phyloP scores from a whole-genome alignment of 176 grass and related monocot species.

The Chloris gayana region DNA sequence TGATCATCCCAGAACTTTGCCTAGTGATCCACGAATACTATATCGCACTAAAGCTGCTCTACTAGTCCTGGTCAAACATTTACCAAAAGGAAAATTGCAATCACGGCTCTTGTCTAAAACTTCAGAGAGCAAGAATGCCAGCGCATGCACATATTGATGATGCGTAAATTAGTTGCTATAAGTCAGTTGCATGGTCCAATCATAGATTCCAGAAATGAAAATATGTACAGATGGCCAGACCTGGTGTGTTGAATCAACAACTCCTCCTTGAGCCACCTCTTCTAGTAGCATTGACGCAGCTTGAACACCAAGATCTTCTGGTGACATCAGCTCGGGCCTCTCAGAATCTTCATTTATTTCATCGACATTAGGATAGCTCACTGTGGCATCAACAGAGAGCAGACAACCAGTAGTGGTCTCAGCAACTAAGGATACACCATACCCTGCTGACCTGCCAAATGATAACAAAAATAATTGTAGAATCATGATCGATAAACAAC shows the following conservation, averaged over 20 bases:
- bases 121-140: neutral
- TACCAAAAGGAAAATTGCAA: neutral
- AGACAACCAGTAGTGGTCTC: conserved; percentile 88
- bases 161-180: conserved; percentile 5
- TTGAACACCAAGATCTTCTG: conserved; percentile 82
- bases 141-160: neutral
- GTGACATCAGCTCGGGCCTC: conserved; percentile 68
- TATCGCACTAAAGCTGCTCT: neutral
- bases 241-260: conserved; percentile 93
- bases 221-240: conserved; percentile 32
- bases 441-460: conserved; percentile 80
- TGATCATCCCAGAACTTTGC: neutral
- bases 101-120: neutral
- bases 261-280: conserved; percentile 84
- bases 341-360: conserved; percentile 67
- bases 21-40: neutral
- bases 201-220: neutral
- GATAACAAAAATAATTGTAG: neutral
- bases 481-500: conserved; percentile 18
- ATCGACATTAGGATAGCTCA: conserved; percentile 68
- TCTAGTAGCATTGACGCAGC: conserved; percentile 82
- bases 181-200: neutral
- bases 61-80: neutral
- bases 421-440: conserved; percentile 88
- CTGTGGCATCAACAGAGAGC: conserved; percentile 65